Evolutionary conservation across 495 filamentous ascomycete species (phyloP).

Genomic region (Daldinia caldariorum): DNA sequence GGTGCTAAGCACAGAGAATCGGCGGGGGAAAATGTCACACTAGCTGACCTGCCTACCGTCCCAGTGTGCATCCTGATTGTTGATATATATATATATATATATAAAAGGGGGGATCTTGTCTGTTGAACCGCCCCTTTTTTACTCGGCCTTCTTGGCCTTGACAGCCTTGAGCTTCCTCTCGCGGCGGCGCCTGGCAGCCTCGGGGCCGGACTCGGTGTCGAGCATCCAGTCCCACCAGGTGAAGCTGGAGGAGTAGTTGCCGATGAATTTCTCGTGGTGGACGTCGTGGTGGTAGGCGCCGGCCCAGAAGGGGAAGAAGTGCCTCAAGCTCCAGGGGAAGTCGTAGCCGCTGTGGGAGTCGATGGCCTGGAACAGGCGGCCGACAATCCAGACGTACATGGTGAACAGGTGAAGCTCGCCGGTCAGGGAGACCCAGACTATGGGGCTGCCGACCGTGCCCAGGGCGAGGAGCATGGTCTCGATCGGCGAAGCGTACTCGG

Average conservation of each 20-base stretch:
- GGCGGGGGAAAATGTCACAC: slow-evolving; percentile 21
- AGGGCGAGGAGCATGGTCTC: slow-evolving; percentile 98
- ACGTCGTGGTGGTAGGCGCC: slow-evolving; percentile 96
- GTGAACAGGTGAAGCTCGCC: slow-evolving; percentile 91
- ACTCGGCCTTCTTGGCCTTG: slow-evolving; percentile 71
- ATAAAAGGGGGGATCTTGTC: too few relatives aligned
- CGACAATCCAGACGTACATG: slow-evolving; percentile 96
- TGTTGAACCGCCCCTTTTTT: slow-evolving; percentile 37
- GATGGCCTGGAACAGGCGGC: slow-evolving; percentile 96
- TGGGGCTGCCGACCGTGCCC: slow-evolving; percentile 83
- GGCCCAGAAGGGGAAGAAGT: slow-evolving; percentile 97
- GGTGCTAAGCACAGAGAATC: slow-evolving; percentile 1
- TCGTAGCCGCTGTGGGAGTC: slow-evolving; percentile 98
- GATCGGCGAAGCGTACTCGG: slow-evolving; percentile 97
- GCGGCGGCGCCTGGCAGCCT: slow-evolving; percentile 83
- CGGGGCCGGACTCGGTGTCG: slow-evolving; percentile 91
- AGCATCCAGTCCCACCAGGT: slow-evolving; percentile 97
- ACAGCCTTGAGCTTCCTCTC: slow-evolving; percentile 76
- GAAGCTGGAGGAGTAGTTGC: slow-evolving; percentile 97
- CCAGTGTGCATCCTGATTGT: slow-evolving; percentile 4
- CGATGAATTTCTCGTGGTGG: slow-evolving; percentile 97
- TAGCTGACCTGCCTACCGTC: slow-evolving; percentile 10
- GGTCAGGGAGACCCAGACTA: slow-evolving; percentile 86
- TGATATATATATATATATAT: too few relatives aligned
- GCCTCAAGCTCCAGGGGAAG: slow-evolving; percentile 95